These are phyloP conservation scores for Metschnikowia noctiluminum DNA, from an alignment of 805 yeast species.

Conservation along the genomic window DNA sequence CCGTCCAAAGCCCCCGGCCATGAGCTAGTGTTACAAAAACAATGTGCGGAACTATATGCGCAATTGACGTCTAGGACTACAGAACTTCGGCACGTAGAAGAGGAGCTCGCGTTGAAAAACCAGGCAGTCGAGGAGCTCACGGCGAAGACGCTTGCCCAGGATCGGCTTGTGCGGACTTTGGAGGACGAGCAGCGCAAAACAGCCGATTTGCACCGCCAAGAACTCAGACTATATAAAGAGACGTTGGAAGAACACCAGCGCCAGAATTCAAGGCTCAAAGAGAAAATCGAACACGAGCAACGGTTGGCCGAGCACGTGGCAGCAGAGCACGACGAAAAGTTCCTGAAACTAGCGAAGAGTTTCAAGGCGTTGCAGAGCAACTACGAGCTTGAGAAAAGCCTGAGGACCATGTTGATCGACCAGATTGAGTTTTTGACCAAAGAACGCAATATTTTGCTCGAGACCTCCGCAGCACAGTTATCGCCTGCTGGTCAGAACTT, in stretches of 20 bases:
- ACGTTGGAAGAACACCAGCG: conserved; percentile 31
- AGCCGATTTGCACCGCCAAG: conserved; percentile 28
- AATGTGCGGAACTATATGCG: conserved; percentile 32
- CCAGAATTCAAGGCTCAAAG: conserved; percentile 15
- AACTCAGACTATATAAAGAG: conserved; percentile 31
- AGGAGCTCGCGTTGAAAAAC: conserved; percentile 26
- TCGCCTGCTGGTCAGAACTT: conserved; percentile 1
- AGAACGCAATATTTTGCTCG: conserved; percentile 22
- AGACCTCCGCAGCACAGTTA: conserved; percentile 4
- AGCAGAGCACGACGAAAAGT: conserved; percentile 20
- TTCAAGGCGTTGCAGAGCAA: conserved; percentile 45
- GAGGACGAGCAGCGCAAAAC: conserved; percentile 29
- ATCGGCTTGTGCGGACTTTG: conserved; percentile 25
- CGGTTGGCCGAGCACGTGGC: conserved; percentile 3
- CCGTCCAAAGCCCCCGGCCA: background rate
- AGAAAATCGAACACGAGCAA: conserved; percentile 16
- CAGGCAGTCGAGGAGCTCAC: conserved; percentile 26
- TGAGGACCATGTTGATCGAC: conserved; percentile 50
- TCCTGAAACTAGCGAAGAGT: conserved; percentile 31
- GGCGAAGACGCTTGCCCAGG: conserved; percentile 25
- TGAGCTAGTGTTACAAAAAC: conserved; percentile 17
- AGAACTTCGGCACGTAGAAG: conserved; percentile 32
- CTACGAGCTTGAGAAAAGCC: conserved; percentile 50
- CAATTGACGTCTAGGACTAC: conserved; percentile 22
- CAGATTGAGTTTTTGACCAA: conserved; percentile 49